Evolutionary conservation across 306 rosid genomes (phyloP).

Genomic region (Rosa chinensis): DNA sequence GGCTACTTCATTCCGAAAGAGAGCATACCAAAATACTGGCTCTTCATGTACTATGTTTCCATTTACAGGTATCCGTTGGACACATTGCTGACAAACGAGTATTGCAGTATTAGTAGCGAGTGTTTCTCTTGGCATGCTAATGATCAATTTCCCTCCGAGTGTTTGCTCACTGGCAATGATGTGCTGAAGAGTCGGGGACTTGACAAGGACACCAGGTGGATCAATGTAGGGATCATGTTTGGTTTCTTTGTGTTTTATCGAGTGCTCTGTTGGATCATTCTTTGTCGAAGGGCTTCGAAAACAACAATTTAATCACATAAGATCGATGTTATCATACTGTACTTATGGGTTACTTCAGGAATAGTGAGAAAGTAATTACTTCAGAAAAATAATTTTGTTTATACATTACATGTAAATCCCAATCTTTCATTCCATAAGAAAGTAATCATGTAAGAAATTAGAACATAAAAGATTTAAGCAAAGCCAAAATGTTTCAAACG

Average conservation of each 20-base stretch:
- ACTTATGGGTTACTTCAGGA: no score
- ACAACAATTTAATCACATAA: conserved; percentile 43
- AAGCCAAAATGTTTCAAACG: no score
- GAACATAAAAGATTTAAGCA: no score
- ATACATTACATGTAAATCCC: no score
- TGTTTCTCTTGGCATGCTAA: conserved; percentile 45
- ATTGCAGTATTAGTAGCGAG: conserved; percentile 48
- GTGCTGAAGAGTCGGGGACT: conserved; percentile 75
- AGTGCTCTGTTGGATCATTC: conserved; percentile 69
- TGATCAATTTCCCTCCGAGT: neutral
- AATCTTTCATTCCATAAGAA: no score
- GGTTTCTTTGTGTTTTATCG: conserved; percentile 77
- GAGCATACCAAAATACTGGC: conserved; percentile 81
- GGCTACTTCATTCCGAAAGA: conserved; percentile 89
- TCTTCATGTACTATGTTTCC: conserved; percentile 91
- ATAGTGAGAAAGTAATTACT: no score
- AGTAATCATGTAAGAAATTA: no score
- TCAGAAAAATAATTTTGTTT: no score
- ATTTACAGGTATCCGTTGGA: conserved; percentile 86
- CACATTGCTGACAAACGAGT: conserved; percentile 71
- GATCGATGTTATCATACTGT: no score
- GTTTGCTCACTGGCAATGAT: conserved; percentile 59
- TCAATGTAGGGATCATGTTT: conserved; percentile 70
- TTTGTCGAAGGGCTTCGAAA: conserved; percentile 60
- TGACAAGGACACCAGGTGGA: conserved; percentile 64